Evolutionary conservation across 2,329 filamentous ascomycete genomes (phyloP).

Genomic region (Aphanocladium album): DNA sequence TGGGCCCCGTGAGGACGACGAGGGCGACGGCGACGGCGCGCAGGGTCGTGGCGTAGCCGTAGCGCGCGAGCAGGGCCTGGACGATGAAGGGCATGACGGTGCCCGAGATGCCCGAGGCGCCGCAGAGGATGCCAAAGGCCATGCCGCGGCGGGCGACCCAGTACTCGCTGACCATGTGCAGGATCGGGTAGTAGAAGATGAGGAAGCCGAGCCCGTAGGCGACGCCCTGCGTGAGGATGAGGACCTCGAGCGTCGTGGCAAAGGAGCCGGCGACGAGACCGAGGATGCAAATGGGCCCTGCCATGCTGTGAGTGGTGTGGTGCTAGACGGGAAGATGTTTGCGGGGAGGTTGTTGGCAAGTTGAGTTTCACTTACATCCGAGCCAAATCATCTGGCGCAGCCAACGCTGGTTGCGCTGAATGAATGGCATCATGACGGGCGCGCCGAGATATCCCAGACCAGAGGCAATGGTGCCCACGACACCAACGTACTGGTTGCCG

Average conservation of each 20-base stretch:
- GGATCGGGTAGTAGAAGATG: slow-evolving; percentile 32
- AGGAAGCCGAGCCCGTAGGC: slow-evolving; percentile 35
- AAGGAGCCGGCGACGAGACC: slow-evolving; percentile 32
- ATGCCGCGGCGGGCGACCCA: slow-evolving; percentile 34
- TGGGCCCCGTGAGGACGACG: slow-evolving; percentile 32
- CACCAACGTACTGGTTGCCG: slow-evolving; percentile 19
- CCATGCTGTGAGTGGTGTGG: not conserved
- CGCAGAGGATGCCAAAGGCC: slow-evolving; percentile 30
- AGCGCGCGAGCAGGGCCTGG: slow-evolving; percentile 30
- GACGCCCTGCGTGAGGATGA: slow-evolving; percentile 36
- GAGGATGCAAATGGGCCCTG: slow-evolving; percentile 29
- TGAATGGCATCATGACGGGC: slow-evolving; percentile 20
- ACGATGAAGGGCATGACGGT: slow-evolving; percentile 33
- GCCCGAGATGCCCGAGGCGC: slow-evolving; percentile 26
- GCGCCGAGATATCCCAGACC: slow-evolving; percentile 24
- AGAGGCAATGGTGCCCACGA: slow-evolving; percentile 23
- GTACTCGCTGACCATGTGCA: slow-evolving; percentile 36
- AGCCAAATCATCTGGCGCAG: slow-evolving; percentile 15
- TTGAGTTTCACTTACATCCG: not conserved
- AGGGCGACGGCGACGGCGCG: slow-evolving; percentile 30
- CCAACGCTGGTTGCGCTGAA: slow-evolving; percentile 14
- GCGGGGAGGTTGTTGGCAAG: not conserved
- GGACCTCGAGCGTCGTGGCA: slow-evolving; percentile 24
- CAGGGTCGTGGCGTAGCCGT: slow-evolving; percentile 33
- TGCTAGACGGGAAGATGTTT: not conserved